Evolutionary conservation across 2,329 filamentous ascomycete genomes (phyloP), one percentile per base, ranked within the genome.

Genomic region (Verticillium isaacii): DNA sequence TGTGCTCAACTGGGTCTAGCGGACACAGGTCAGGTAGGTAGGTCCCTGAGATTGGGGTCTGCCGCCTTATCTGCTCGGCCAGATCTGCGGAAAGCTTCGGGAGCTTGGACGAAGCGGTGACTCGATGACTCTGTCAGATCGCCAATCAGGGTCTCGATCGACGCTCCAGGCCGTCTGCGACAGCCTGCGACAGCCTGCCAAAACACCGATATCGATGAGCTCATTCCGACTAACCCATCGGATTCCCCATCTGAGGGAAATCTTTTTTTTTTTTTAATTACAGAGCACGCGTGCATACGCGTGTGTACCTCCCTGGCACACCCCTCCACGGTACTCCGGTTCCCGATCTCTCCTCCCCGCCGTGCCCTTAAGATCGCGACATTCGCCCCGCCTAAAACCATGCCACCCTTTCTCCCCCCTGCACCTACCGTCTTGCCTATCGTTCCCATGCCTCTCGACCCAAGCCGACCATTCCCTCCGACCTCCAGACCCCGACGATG

Each of bases 41-140:
- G 32, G 58, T 34, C 61, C 61, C 59, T 55, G 52, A 32, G 15
- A 25, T 32, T n/a, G 2, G 23, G 36, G 15, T 7, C 56, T 37
- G 34, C 34, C 34, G 11, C 45, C 45, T 50, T 50, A 50, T 50
- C 45, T 23, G 45, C 34, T 29, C 34, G 23, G 11, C 45, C 14
- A n/a, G 45, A 50, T 50, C 45, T 23, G 45, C 37, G 57, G 57
- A 50, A 58, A 58, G 57, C 25, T 41, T 34, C 37, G 57, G 37
- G 23, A 55, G 59, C 37, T 60, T 23, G 17, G 19, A 37, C 55
- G 57, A 62, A 50, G 39, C 45, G 57, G 64, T 61, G 62, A 65
- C 62, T 60, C 62, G 32, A 62, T 60, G 64, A 65, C 56, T 58
- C 63, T 23, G 45, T 39, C 45, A 41, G 59, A 56, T 39, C 37